Evolutionary conservation across 306 rosid genomes (phyloP), one percentile per base, ranked within the genome.

Genomic region (Citrullus colocynthis): DNA sequence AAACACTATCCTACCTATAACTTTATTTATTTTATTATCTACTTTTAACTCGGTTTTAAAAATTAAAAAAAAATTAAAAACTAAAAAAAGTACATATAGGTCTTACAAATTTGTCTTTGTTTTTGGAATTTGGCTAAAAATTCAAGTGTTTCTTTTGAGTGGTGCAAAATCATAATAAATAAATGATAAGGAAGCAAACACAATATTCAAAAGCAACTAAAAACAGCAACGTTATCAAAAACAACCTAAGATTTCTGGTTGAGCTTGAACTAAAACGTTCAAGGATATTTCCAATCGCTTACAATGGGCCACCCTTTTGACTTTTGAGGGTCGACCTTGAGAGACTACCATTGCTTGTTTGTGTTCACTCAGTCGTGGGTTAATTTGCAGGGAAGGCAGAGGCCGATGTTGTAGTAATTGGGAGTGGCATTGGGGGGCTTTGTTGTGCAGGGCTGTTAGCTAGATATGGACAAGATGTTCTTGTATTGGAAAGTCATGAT

Each of bases 381-480:
- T 77, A 21, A 45, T 58, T 76, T 55, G 84, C 85, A 83, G 89
- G 79, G 56, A 85, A 88, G 76, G 62, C 81, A 28, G 96, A 86
- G 85, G 95, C 96, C 2, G 97, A 92, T 84, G 92, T 90, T 62
- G 85, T 91, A 45, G 92, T 94, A 5, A 88, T 94, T 30, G 98
- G 97, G 58, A 90, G 98, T 78, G 98, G 97, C 8, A 86, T 94
- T 71, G 98, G 88, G 3, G 98, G 98, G 41, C 80, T 94, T 28
- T 89, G 95, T 20, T 91, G 98, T 62, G 96, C 84, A 20, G 89
- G 96, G 72, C 91, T 94, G 16, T 81, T 91, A 55, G 98, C 97
- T 21, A 82, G 97, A 82, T 94, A 94, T 75, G 80, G 83, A 79
- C 78, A 91, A 77, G 93, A 94, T 78, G 98, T 94, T 74, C 66